A percentile compares a stretch with the other conserved stretches of the same genome.
Conservation (phyloP, 2,329 filamentous ascomycete genomes). For the Trichophaea hybrida region DNA sequence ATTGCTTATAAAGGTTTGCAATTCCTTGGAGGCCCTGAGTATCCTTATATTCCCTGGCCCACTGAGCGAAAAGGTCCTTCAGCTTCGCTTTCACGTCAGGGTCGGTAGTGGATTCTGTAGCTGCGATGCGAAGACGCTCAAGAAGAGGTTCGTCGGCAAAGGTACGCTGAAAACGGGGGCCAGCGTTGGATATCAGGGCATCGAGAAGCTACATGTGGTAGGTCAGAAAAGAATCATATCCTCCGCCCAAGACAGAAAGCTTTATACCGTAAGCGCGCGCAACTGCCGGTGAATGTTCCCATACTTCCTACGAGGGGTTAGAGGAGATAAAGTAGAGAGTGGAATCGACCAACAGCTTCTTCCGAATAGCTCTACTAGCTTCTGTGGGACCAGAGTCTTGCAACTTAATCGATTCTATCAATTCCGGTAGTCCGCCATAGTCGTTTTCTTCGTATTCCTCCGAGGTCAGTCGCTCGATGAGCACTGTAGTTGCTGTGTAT, state of each 20-base stretch:
- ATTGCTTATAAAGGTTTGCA: conserved; percentile 58
- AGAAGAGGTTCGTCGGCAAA: conserved; percentile 86
- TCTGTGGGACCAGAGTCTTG: conserved; percentile 77
- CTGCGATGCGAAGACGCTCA: conserved; percentile 77
- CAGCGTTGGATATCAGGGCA: conserved; percentile 87
- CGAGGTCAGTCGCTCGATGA: conserved; percentile 77
- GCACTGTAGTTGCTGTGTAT: conserved; percentile 85
- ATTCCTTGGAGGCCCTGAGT: conserved; percentile 68
- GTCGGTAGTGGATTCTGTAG: conserved; percentile 72
- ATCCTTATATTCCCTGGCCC: conserved; percentile 68
- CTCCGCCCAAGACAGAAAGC: conserved; percentile 6
- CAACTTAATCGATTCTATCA: conserved; percentile 85
- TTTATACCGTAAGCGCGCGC: conserved; percentile 53
- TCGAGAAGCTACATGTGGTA: conserved; percentile 48
- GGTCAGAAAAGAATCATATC: background rate
- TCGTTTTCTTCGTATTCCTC: conserved; percentile 86
- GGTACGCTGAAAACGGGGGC: conserved; percentile 66
- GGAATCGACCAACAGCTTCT: conserved; percentile 56
- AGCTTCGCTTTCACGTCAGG: conserved; percentile 78
- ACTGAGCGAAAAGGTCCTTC: conserved; percentile 67
- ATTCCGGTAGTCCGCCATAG: conserved; percentile 76
- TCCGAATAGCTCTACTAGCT: conserved; percentile 79
- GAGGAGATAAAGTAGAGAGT: background rate
- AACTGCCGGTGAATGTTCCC: conserved; percentile 87
- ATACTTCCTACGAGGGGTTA: conserved; percentile 53